Base-by-base conservation (phyloP, 192 early-diverging fungal species). In the Entomortierella beljakovae region DNA sequence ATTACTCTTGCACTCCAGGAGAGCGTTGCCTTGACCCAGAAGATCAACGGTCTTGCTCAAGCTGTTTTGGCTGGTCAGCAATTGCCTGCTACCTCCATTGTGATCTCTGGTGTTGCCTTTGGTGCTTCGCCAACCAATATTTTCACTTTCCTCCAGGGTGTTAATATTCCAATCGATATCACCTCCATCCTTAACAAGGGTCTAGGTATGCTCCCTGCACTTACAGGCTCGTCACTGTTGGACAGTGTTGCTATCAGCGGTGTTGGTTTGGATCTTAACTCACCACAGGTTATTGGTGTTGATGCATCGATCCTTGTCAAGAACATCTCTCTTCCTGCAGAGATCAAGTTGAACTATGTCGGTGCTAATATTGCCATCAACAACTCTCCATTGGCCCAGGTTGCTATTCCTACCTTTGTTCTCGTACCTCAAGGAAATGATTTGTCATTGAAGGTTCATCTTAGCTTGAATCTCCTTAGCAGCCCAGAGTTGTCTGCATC, bases 291-390 rank as follows among this genome's bases (percentile, higher is more conserved):
- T 15, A 48, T 77, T 49, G 65, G 66, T 37, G 63, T 77, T 3
- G 73, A 68, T 33, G 73, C 73, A 37, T 49, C 52, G 5, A 46
- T 76, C 32, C 59, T 68, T 10, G 59, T 76, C 57, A 66, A 61
- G 64, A 76, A 76, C 46, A 22, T 76, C 11, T 50, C 59, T 3
- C 54, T 76, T 9, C 72, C 72, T 33, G 72, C 72, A 20, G 35
- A 76, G 59, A 68, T 76, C 60, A 59, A 76, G 31, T 51, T 76
- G 35, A 76, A 76, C 59, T 76, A 76, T 57, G 65, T 76, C 25
- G 72, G 72, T 57, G 60, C 65, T 54, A 68, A 68, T 22, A 6
- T 61, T 38, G 65, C 46, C n/a, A 68, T 76, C 33, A 61, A 54
- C 34, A 43, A 38, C 3, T 50, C 68, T 18, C 59, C 64, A 4